Conservation (phyloP, 345 rosid genomes). For the Passiflora organensis region DNA sequence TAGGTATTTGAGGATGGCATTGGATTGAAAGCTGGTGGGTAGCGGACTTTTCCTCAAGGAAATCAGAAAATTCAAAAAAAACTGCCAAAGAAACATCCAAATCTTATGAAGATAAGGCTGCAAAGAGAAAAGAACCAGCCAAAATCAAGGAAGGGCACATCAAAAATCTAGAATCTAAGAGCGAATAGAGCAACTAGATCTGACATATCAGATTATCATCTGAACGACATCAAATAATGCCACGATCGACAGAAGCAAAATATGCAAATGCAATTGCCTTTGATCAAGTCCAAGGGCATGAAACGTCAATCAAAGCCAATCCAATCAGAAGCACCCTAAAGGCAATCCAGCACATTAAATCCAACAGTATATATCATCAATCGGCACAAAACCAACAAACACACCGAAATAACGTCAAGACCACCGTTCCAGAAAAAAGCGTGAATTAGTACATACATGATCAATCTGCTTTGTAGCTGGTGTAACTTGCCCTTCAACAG, state of each 20-base stretch:
- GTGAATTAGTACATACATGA: slow-evolving; percentile 62
- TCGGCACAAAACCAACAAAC: slow-evolving; percentile 7
- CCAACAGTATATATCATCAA: neutral
- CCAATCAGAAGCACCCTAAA: neutral
- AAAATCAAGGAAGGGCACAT: neutral
- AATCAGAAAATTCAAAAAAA: too few species aligned
- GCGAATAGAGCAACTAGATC: neutral
- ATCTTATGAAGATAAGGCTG: too few species aligned
- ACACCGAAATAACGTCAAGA: neutral
- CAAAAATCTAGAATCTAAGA: neutral
- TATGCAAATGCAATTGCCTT: neutral
- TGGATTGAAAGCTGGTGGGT: too few species aligned
- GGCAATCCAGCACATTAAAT: slow-evolving; percentile 1
- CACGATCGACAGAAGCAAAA: too few species aligned
- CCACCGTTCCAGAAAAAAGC: too few species aligned
- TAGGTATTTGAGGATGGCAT: too few species aligned
- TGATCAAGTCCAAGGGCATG: neutral
- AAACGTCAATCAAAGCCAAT: neutral
- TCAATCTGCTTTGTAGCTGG: slow-evolving; percentile 95
- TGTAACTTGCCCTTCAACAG: slow-evolving; percentile 90
- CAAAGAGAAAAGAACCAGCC: neutral
- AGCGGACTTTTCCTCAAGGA: too few species aligned
- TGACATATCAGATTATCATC: neutral
- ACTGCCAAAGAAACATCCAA: too few species aligned
- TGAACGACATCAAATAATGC: neutral